Evolutionary conservation across 1,284 basidiomycete genomes (phyloP).

Genomic region (Erythrobasidium hasegawianum): DNA sequence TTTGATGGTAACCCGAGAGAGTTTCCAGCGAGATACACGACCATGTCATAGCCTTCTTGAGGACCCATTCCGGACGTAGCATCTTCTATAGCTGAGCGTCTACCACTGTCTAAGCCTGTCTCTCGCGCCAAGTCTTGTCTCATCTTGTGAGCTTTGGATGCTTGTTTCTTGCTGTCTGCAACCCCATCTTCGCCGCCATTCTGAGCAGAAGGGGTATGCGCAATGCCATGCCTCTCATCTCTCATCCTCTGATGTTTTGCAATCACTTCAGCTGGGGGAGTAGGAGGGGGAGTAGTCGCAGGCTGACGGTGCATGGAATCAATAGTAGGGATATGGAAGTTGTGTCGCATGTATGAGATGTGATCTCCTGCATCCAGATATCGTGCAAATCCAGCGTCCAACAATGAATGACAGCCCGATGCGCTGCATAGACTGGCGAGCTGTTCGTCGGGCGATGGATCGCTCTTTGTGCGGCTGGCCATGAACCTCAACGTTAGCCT

Average conservation of each 20-base stretch:
- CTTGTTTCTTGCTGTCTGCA: not conserved
- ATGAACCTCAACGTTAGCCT: too few species aligned
- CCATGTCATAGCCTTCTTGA: conserved; percentile 48
- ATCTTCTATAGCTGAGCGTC: too few species aligned
- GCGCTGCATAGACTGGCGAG: conserved; percentile 32
- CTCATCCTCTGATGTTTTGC: conserved; percentile 17
- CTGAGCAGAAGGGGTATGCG: not conserved
- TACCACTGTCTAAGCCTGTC: too few species aligned
- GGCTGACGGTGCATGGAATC: conserved; percentile 21
- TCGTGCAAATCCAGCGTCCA: conserved; percentile 29
- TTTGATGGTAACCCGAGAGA: conserved; percentile 82
- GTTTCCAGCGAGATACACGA: conserved; percentile 91
- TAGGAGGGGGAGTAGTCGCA: not conserved
- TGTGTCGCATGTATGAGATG: conserved; percentile 27
- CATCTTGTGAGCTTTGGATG: not conserved
- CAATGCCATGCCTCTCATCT: conserved; percentile 6
- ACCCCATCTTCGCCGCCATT: too few species aligned
- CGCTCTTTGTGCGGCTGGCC: conserved; percentile 16
- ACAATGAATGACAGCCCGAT: conserved; percentile 36
- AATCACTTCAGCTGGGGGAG: conserved; percentile 17
- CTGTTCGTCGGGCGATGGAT: conserved; percentile 22
- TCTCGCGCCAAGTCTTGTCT: not conserved
- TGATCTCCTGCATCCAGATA: conserved; percentile 29
- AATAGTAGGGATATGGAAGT: conserved; percentile 17
- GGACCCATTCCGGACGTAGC: not conserved